Conservation (phyloP, 2,329 filamentous ascomycete genomes). For the Chrysoporthe puriensis region DNA sequence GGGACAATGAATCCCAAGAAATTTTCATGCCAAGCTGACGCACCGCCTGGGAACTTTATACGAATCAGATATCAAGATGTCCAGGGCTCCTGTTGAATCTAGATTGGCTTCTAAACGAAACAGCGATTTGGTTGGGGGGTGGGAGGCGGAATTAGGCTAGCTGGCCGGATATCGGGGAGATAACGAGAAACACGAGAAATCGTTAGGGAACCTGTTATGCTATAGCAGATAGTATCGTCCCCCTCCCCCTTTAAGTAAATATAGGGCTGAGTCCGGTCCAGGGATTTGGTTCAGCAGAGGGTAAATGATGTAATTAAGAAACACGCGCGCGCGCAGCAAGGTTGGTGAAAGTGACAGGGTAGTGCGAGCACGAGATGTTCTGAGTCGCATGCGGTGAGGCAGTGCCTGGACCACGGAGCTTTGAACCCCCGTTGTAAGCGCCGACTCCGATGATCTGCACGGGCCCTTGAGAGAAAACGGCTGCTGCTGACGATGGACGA, state of each 20-base stretch:
- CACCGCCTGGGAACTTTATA: too few relatives aligned
- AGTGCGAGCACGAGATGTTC: neutral
- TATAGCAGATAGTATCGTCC: neutral
- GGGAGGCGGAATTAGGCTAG: neutral
- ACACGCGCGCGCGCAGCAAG: neutral
- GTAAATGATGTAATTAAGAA: neutral
- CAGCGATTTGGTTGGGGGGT: too few relatives aligned
- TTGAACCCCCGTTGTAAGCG: constrained; percentile 8
- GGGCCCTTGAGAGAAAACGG: neutral
- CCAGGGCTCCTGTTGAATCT: too few relatives aligned
- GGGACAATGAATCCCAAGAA: too few relatives aligned
- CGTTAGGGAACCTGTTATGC: neutral
- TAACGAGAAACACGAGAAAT: neutral
- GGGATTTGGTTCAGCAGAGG: neutral
- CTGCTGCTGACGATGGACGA: neutral
- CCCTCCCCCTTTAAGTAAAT: neutral
- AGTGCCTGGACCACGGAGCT: constrained; percentile 9
- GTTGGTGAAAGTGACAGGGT: neutral
- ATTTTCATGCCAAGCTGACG: too few relatives aligned
- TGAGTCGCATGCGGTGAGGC: neutral
- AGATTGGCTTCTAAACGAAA: too few relatives aligned
- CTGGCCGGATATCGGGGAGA: constrained; percentile 1
- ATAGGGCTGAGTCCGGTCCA: neutral
- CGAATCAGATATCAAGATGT: too few relatives aligned
- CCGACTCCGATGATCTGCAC: constrained; percentile 19